phyloP scores from a whole-genome alignment of 768 basidiomycete genomes.

The Chalciporus sphaerocephalus region DNA sequence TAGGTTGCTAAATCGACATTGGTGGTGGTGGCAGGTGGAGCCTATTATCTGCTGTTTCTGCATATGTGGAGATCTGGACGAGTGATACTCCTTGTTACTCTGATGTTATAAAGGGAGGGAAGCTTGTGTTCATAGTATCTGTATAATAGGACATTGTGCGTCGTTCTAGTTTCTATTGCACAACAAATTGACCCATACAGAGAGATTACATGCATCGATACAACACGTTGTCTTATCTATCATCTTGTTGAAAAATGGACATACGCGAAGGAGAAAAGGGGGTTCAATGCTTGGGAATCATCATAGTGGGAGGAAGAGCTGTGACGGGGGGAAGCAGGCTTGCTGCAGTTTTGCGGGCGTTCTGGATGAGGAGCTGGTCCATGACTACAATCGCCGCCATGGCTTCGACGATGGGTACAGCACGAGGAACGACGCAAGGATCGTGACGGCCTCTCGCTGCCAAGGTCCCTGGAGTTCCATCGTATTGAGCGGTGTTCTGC shows the following conservation, averaged over 20 bases:
- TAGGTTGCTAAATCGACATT: constrained; percentile 65
- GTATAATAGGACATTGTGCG: constrained; percentile 14
- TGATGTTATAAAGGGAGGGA: background rate
- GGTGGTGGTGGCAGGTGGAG: constrained; percentile 82
- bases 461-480: constrained; percentile 82
- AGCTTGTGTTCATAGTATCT: constrained; percentile 2
- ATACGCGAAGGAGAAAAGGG: background rate
- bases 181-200: background rate
- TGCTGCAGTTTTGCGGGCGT: constrained; percentile 70
- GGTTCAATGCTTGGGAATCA: constrained; percentile 45
- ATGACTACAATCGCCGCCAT: constrained; percentile 96
- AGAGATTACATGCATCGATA: background rate
- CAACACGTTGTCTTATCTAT: background rate
- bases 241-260: constrained; percentile 4
- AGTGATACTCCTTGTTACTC: constrained; percentile 16
- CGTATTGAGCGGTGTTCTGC: constrained; percentile 88
- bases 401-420: constrained; percentile 95
- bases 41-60: constrained; percentile 62
- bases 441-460: constrained; percentile 94
- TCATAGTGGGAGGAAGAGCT: constrained; percentile 92
- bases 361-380: constrained; percentile 89
- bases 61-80: constrained; percentile 43
- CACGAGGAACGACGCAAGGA: constrained; percentile 95
- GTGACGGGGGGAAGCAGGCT: constrained; percentile 77
- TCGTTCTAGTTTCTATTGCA: background rate